These are phyloP conservation scores for Platanus orientalis DNA, from an alignment of 164 flowering plant species.

Conservation along the genomic window DNA sequence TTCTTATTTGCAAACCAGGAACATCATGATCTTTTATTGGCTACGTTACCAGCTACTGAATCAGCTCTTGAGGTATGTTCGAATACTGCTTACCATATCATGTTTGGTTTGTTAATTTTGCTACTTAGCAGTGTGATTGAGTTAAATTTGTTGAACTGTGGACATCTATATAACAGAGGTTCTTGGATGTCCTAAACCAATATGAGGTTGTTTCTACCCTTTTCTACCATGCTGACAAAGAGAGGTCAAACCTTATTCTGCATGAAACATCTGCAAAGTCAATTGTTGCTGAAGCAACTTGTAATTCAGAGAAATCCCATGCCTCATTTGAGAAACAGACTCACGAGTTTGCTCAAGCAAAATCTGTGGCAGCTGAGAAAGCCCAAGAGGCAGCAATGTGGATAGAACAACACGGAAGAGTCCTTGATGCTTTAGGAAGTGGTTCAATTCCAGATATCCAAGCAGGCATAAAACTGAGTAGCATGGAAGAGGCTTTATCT, in stretches of 20 bases:
- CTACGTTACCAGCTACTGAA: constrained; percentile 74
- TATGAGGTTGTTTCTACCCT: constrained; percentile 73
- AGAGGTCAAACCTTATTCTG: constrained; percentile 64
- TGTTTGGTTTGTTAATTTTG: not conserved
- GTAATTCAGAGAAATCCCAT: constrained; percentile 58
- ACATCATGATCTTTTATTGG: constrained; percentile 83
- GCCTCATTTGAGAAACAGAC: constrained; percentile 70
- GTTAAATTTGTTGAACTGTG: constrained; percentile 10
- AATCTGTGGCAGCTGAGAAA: constrained; percentile 61
- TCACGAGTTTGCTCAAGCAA: constrained; percentile 79
- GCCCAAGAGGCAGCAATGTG: constrained; percentile 78
- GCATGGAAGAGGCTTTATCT: constrained; percentile 53
- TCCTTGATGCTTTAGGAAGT: constrained; percentile 75
- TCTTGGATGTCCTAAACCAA: constrained; percentile 53
- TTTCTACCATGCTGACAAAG: constrained; percentile 77
- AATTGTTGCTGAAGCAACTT: constrained; percentile 74
- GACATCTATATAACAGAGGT: constrained; percentile 50
- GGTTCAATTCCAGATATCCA: constrained; percentile 59
- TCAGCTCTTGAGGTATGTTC: constrained; percentile 72
- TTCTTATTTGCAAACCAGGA: constrained; percentile 47
- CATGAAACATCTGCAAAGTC: constrained; percentile 84
- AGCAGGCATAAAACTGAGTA: constrained; percentile 36
- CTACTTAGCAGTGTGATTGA: not conserved
- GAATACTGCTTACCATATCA: no score
- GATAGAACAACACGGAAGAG: constrained; percentile 88